Percentiles rank a stretch among this genome's conserved stretches.
phyloP scores from a whole-genome alignment of 2,329 filamentous ascomycete genomes.

The Cytospora mali region DNA sequence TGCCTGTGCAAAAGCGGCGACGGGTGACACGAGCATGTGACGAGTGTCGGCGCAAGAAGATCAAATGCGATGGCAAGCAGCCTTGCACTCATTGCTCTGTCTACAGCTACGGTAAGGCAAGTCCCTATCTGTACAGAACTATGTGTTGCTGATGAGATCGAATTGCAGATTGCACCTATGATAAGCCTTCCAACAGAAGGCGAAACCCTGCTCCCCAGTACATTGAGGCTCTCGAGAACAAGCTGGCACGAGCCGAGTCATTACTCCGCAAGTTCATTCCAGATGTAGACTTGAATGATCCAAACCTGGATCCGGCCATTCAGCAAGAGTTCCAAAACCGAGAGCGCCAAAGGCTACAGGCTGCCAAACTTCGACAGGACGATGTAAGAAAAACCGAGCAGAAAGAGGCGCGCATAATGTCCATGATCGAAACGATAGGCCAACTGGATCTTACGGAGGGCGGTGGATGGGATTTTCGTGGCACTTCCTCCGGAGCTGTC shows the following conservation, averaged over 20 bases:
- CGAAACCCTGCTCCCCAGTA: conserved; percentile 92
- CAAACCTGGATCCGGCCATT: conserved; percentile 75
- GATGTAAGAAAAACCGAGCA: conserved; percentile 42
- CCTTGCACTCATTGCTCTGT: conserved; percentile 95
- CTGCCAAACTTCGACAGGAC: conserved; percentile 45
- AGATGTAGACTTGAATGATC: conserved; percentile 82
- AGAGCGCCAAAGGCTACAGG: conserved; percentile 53
- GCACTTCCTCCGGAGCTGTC: conserved; percentile 86
- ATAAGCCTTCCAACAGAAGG: conserved; percentile 89
- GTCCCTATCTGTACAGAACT: not conserved
- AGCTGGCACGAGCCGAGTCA: conserved; percentile 80
- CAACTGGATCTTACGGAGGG: conserved; percentile 89
- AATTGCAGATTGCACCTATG: conserved; percentile 82
- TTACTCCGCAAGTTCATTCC: conserved; percentile 80
- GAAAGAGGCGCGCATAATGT: conserved; percentile 77
- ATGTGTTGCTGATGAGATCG: conserved; percentile 4
- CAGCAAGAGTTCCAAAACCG: conserved; percentile 67
- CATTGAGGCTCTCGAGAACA: conserved; percentile 83
- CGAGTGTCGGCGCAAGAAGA: conserved; percentile 82
- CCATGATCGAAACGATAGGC: conserved; percentile 93
- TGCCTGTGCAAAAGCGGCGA: conserved; percentile 73
- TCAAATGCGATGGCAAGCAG: conserved; percentile 85
- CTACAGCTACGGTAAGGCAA: conserved; percentile 86
- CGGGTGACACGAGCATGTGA: conserved; percentile 81
- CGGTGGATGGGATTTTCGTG: conserved; percentile 94